Evolutionary conservation across 495 filamentous ascomycete genomes (phyloP).

Genomic region (Penicillium angulare): DNA sequence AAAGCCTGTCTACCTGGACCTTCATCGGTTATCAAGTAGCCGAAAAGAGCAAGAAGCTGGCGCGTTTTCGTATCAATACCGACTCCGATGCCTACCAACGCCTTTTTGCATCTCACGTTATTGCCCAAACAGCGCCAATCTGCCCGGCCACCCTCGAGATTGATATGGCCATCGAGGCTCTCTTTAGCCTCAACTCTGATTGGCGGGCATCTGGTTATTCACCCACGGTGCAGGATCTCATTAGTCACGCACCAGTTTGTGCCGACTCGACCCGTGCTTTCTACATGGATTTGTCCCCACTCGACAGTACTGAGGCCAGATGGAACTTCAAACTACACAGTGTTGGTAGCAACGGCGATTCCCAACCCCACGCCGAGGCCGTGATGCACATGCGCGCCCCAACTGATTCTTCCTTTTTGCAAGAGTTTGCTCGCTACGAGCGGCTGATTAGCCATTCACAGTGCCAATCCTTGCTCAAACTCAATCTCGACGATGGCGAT

Average conservation of each 20-base stretch:
- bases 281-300: background rate
- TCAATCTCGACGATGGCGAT: slow-evolving; percentile 36
- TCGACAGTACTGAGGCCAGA: background rate
- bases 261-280: background rate
- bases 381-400: background rate
- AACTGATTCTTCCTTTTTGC: background rate
- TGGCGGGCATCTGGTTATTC: background rate
- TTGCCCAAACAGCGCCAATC: slow-evolving; percentile 46
- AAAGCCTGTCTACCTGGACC: slow-evolving; percentile 26
- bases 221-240: background rate
- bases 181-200: slow-evolving; percentile 38
- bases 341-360: background rate
- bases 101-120: slow-evolving; percentile 41
- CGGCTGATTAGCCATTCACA: slow-evolving; percentile 39
- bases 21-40: slow-evolving; percentile 40
- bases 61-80: slow-evolving; percentile 51
- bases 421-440: slow-evolving; percentile 42
- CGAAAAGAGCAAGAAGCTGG: slow-evolving; percentile 19
- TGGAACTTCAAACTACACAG: background rate
- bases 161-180: slow-evolving; percentile 48
- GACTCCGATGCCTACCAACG: slow-evolving; percentile 33
- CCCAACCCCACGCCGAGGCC: background rate
- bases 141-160: slow-evolving; percentile 48
- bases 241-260: background rate
- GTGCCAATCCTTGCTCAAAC: slow-evolving; percentile 38